phyloP scores from a whole-genome alignment of 768 basidiomycete species.

The Rhodotorula kratochvilovae region DNA sequence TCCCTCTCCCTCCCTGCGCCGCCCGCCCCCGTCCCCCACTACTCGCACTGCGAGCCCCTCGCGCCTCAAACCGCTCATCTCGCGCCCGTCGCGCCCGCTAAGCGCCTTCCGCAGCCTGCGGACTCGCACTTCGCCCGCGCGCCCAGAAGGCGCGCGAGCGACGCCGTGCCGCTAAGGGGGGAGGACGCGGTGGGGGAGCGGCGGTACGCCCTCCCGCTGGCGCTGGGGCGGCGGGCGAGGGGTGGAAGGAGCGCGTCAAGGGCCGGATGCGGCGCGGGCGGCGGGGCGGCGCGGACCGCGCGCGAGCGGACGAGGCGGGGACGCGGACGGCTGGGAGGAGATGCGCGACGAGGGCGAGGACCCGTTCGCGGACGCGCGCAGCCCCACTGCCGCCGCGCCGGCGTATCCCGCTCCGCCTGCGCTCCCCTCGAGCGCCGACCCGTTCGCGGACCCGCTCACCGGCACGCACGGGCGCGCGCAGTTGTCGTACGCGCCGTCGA shows the following conservation, averaged over 20 bases:
- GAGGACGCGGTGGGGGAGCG: neutral
- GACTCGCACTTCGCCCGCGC: neutral
- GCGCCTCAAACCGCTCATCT: neutral
- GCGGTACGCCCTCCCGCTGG: neutral
- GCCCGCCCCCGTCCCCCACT: neutral
- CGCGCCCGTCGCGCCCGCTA: neutral
- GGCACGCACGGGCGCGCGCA: neutral
- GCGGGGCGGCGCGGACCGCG: neutral
- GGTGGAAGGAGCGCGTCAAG: neutral
- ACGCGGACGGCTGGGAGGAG: neutral
- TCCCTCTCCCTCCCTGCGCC: neutral
- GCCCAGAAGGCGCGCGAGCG: neutral
- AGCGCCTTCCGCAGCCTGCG: neutral
- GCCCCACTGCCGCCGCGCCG: neutral
- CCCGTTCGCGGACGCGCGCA: neutral
- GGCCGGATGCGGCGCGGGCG: neutral
- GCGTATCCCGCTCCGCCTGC: neutral
- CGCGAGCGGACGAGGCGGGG: neutral
- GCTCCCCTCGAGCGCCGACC: neutral
- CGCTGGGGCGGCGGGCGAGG: neutral
- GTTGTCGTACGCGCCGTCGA: neutral
- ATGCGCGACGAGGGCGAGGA: neutral
- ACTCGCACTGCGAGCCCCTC: neutral
- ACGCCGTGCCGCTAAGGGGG: neutral
- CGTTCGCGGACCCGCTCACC: neutral